Conservation (phyloP, 2,329 filamentous ascomycete genomes). For the Stromatinia cepivora region DNA sequence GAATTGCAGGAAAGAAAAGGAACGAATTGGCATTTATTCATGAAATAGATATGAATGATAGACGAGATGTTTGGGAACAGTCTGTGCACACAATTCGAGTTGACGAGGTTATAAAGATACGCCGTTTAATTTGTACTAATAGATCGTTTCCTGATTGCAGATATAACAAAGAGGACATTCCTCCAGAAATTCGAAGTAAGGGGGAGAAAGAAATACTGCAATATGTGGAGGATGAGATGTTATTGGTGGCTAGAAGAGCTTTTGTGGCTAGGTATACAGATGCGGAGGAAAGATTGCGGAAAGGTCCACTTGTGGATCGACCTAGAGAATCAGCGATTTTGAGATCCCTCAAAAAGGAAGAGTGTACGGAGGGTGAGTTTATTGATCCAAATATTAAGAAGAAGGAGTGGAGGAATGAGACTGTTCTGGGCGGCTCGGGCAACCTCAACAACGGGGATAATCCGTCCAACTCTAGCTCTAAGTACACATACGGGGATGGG, state of each 20-base stretch:
- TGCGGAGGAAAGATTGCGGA: conserved; percentile 4
- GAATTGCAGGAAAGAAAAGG: conserved; percentile 40
- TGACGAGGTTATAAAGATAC: conserved; percentile 43
- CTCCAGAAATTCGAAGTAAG: conserved; percentile 9
- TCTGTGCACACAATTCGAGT: conserved; percentile 47
- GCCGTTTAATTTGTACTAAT: conserved; percentile 57
- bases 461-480: background rate
- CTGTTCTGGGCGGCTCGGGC: conserved; percentile 24
- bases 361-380: background rate
- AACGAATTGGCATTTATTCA: conserved; percentile 49
- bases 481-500: conserved; percentile 31
- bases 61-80: conserved; percentile 40
- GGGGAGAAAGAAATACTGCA: background rate
- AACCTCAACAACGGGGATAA: background rate
- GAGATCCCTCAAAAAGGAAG: conserved; percentile 5
- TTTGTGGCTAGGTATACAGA: conserved; percentile 14
- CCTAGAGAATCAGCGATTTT: background rate
- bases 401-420: conserved; percentile 25
- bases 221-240: conserved; percentile 17
- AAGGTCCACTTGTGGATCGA: background rate
- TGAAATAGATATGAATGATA: conserved; percentile 44
- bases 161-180: conserved; percentile 24
- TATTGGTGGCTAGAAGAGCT: conserved; percentile 22
- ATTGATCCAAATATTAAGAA: background rate
- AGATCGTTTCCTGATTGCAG: conserved; percentile 44